Percentiles rank a stretch among this genome's conserved stretches.
Evolutionary conservation across 495 filamentous ascomycete species (phyloP).

Genomic region (Amphirosellinia nigrospora): DNA sequence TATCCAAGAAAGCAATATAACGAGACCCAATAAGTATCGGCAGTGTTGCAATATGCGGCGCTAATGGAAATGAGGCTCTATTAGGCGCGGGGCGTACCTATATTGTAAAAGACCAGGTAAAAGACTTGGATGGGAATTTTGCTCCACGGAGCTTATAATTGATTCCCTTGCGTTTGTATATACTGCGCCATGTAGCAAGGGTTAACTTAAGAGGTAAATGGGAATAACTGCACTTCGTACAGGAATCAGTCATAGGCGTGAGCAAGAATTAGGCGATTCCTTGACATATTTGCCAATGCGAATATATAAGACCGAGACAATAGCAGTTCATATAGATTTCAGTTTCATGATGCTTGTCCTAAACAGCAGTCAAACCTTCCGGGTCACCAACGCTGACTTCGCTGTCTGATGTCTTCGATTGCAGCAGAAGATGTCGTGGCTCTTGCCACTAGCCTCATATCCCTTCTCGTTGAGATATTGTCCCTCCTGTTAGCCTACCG

Average conservation of each 20-base stretch:
- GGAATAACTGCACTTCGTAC: no score
- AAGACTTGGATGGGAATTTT: no score
- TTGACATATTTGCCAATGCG: background rate
- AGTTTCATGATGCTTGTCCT: background rate
- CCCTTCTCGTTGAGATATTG: slow-evolving; percentile 14
- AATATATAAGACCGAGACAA: background rate
- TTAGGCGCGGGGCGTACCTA: no score
- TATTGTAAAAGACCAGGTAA: no score
- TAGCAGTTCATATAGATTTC: background rate
- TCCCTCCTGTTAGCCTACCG: slow-evolving; percentile 16
- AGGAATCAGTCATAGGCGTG: background rate
- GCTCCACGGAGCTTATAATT: no score
- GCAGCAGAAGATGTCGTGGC: slow-evolving; percentile 12
- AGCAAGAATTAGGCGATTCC: background rate
- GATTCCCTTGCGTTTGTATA: no score
- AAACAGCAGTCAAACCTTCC: background rate
- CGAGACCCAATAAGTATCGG: no score
- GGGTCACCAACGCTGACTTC: background rate
- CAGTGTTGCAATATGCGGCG: no score
- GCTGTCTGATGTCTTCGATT: background rate
- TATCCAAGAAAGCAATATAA: background rate
- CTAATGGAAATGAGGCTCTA: no score
- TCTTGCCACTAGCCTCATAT: slow-evolving; percentile 8
- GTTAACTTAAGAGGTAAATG: no score
- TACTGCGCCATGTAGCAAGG: no score